These are phyloP conservation scores for Phytophthora multivora DNA, from an alignment of 352 stramenopile species.

Conservation along the genomic window DNA sequence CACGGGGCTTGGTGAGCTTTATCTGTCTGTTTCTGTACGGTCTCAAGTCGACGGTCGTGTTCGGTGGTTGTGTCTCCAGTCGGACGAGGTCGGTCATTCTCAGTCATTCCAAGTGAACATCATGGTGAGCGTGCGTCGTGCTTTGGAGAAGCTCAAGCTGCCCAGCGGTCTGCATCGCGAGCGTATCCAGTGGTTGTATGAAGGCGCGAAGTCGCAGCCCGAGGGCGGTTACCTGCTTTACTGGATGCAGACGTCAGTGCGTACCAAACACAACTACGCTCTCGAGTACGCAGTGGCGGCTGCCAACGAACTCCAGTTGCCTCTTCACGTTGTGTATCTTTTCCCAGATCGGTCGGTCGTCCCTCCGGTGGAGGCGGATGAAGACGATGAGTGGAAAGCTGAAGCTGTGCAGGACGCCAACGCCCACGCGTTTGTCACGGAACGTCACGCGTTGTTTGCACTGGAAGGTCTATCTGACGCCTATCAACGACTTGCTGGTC, in stretches of 20 bases:
- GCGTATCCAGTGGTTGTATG: conserved; percentile 78
- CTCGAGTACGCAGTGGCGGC: conserved; percentile 78
- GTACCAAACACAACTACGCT: conserved; percentile 82
- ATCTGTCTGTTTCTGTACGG: background rate
- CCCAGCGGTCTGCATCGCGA: conserved; percentile 67
- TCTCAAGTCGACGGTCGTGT: conserved; percentile 21
- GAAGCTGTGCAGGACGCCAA: conserved; percentile 56
- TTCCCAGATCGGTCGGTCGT: conserved; percentile 62
- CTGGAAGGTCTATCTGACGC: conserved; percentile 69
- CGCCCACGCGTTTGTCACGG: conserved; percentile 64
- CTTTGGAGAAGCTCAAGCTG: conserved; percentile 61
- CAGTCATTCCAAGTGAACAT: conserved; percentile 5
- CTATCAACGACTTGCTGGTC: conserved; percentile 41
- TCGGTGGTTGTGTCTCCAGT: conserved; percentile 5
- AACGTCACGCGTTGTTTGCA: conserved; percentile 76
- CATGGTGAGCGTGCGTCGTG: conserved; percentile 46
- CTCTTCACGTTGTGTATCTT: conserved; percentile 79
- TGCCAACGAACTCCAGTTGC: conserved; percentile 65
- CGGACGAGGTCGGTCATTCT: conserved; percentile 18
- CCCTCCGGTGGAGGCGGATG: conserved; percentile 6
- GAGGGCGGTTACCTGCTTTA: conserved; percentile 65
- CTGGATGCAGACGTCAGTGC: conserved; percentile 90
- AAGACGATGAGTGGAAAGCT: conserved; percentile 36
- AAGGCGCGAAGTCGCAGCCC: conserved; percentile 35
- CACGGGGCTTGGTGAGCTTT: background rate